A percentile compares a stretch with the other conserved stretches of the same genome.
phyloP scores from a whole-genome alignment of 306 rosid genomes.

The Citrullus mucosospermus region DNA sequence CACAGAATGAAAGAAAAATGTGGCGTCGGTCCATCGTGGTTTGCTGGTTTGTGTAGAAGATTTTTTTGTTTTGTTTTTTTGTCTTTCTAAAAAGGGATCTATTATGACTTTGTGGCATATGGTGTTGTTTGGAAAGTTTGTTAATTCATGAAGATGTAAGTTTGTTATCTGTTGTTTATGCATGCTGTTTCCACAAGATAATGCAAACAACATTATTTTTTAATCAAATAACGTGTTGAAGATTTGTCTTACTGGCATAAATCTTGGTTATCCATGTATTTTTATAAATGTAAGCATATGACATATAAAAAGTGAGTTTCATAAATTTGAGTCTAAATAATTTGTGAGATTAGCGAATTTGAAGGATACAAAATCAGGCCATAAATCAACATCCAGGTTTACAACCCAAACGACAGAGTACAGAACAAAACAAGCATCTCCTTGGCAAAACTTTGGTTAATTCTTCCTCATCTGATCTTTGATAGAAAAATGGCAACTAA shows the following conservation, averaged over 20 bases:
- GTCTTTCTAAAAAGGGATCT: not conserved
- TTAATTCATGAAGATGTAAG: not conserved
- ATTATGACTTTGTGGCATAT: not conserved
- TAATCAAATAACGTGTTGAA: not conserved
- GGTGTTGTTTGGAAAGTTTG: not conserved
- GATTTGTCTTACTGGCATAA: not conserved
- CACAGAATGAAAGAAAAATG: not conserved
- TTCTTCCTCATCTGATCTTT: too few relatives aligned
- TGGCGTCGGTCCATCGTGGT: not conserved
- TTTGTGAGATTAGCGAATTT: too few relatives aligned
- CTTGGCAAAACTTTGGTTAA: too few relatives aligned
- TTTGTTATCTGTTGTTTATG: not conserved
- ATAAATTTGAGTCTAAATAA: too few relatives aligned
- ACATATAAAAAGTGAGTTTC: too few relatives aligned
- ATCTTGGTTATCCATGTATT: not conserved
- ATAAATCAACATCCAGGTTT: too few relatives aligned
- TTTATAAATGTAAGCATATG: too few relatives aligned
- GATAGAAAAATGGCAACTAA: too few relatives aligned
- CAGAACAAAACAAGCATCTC: too few relatives aligned
- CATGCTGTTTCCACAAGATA: not conserved
- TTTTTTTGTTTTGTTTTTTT: not conserved
- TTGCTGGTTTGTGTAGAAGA: not conserved
- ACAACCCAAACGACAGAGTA: too few relatives aligned
- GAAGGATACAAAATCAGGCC: too few relatives aligned
- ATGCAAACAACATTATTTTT: not conserved